A percentile compares a stretch with the other conserved stretches of the same genome.
Conservation (phyloP, 2,329 filamentous ascomycete species). For the Ascochyta lentis region DNA sequence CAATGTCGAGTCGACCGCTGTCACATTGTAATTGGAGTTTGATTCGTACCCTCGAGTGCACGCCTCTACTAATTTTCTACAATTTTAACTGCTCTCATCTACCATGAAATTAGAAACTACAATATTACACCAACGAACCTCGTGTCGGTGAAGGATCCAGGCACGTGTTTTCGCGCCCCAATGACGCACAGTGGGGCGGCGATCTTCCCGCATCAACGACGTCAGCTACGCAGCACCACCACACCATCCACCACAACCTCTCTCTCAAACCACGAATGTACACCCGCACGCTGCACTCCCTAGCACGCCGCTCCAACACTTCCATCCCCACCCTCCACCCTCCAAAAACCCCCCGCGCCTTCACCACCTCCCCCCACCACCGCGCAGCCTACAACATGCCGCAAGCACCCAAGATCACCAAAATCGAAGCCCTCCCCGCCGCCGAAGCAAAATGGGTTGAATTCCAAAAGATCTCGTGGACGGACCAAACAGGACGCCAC, state of each 20-base stretch:
- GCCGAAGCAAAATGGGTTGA: slow-evolving; percentile 64
- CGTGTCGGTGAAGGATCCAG: not conserved
- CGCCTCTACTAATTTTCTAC: too few species aligned
- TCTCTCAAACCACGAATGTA: slow-evolving; percentile 9
- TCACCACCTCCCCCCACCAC: slow-evolving; percentile 20
- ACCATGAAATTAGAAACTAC: too few species aligned
- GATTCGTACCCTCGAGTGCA: too few species aligned
- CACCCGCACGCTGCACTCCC: not conserved
- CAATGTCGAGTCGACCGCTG: too few species aligned
- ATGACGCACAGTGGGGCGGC: slow-evolving; percentile 13
- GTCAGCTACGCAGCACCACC: slow-evolving; percentile 1
- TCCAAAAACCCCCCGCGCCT: not conserved
- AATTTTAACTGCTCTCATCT: too few species aligned
- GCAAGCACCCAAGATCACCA: slow-evolving; percentile 36
- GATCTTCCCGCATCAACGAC: slow-evolving; percentile 8
- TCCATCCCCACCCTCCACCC: not conserved
- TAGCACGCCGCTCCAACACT: not conserved
- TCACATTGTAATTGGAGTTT: too few species aligned
- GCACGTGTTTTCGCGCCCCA: slow-evolving; percentile 5
- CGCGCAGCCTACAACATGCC: slow-evolving; percentile 44
- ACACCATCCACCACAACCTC: not conserved
- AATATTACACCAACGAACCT: too few species aligned
- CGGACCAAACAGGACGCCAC: slow-evolving; percentile 53
- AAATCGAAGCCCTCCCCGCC: slow-evolving; percentile 57
- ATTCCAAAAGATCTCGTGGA: slow-evolving; percentile 61